Percentiles rank a stretch among this genome's conserved stretches.
phyloP scores from a whole-genome alignment of 441 rosid species.

The Pelargonium australe region DNA sequence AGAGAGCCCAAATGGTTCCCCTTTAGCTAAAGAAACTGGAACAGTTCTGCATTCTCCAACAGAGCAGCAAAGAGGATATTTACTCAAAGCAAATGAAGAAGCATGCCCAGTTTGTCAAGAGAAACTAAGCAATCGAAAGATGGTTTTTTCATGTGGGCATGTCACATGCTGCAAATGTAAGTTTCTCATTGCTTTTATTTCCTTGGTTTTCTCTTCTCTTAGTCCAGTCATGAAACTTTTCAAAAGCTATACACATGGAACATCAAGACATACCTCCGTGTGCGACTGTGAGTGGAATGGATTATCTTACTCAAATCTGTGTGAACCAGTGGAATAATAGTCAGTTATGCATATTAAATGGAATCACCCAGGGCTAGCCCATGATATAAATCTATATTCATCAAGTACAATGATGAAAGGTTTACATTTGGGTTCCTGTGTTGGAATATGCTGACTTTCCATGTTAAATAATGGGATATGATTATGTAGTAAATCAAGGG shows the following conservation, averaged over 20 bases:
- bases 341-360: not conserved
- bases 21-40: slow-evolving; percentile 33
- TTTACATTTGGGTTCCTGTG: not conserved
- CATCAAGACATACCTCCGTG: not conserved
- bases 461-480: no score
- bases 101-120: slow-evolving; percentile 95
- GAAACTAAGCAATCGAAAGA: slow-evolving; percentile 62
- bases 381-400: not conserved
- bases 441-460: no score
- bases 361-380: not conserved
- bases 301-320: not conserved
- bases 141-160: slow-evolving; percentile 97
- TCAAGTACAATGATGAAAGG: not conserved
- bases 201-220: not conserved
- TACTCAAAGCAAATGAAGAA: slow-evolving; percentile 45
- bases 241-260: slow-evolving; percentile 11
- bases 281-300: not conserved
- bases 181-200: slow-evolving; percentile 16
- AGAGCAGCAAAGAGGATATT: slow-evolving; percentile 35
- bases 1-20: slow-evolving; percentile 38
- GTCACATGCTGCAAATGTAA: slow-evolving; percentile 90
- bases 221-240: slow-evolving; percentile 1
- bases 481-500: no score
- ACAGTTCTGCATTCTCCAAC: slow-evolving; percentile 24
- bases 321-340: not conserved